Evolutionary conservation across 1,284 basidiomycete genomes (phyloP), one percentile per base, ranked within the genome.

Genomic region (Ceratorhiza oryzae-sativae): DNA sequence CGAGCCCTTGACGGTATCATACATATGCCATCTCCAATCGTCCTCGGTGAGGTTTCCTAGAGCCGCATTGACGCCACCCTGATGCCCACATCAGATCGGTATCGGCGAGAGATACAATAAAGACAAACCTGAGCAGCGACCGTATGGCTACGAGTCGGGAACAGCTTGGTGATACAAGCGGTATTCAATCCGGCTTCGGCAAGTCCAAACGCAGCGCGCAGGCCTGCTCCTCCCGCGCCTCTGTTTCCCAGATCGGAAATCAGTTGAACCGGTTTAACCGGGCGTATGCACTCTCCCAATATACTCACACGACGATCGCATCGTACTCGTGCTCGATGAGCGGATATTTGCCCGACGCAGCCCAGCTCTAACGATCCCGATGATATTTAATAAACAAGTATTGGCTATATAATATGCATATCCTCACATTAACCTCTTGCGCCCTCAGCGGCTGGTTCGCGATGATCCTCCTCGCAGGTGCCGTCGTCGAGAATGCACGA

Each of bases 1-100:
- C 71, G 96, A 98, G 76, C 97, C 97, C 86, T 99, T 99, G 76
- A 99, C 92, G 71, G 97, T 99, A 83, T 98, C 96, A 82, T 97
- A 96, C 94, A 98, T 98, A 82, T 99, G 97, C 97, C 97, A 99
- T 82, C 97, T 86, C 97, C 96, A 98, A 81, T 98, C 95, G 80
- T 98, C 95, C 83, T 98, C 95, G 13, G 95, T 97, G 94, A 97
- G 97, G 86, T 99, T 99, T 90, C 97, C 97, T 72, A 99, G 88
- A 55, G 97, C 97, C 78, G 97, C 97, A 83, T 99, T 99, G 82
- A 99, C 97, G 82, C 97, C 97, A 80, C 97, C 97, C 90, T 93
- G 73, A 73, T 79, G 13, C 32, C 23, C 15, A 42, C 36, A 15
- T 63, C 13, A 32, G 70, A 49, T 30, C 61, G 27, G 65, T 20